Percentiles rank a stretch among this genome's conserved stretches.
Conservation (phyloP, 441 rosid species). For the Melastoma candidum region DNA sequence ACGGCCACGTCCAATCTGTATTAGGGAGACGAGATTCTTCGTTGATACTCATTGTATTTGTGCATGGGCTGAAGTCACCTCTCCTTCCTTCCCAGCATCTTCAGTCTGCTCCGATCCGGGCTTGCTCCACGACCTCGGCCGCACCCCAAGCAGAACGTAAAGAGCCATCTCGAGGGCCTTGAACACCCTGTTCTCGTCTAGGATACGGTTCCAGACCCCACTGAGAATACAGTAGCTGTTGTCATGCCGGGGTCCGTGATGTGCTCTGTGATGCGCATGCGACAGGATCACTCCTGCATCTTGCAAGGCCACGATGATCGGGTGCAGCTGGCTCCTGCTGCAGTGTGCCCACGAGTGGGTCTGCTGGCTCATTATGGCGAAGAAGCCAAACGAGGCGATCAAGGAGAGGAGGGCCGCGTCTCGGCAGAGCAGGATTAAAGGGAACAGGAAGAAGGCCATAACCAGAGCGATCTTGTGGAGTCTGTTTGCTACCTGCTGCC, state of each 20-base stretch:
- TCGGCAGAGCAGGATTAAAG: constrained; percentile 14
- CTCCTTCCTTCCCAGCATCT: constrained; percentile 22
- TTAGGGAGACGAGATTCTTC: too few species aligned
- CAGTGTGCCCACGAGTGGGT: constrained; percentile 93
- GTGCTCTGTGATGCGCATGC: constrained; percentile 48
- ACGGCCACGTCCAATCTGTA: too few species aligned
- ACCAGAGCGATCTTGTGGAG: constrained; percentile 10
- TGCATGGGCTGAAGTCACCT: too few species aligned
- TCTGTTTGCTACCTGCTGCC: constrained; percentile 75
- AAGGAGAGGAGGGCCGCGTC: constrained; percentile 45
- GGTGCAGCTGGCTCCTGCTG: constrained; percentile 74
- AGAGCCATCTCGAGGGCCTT: constrained; percentile 68
- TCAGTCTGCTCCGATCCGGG: constrained; percentile 57
- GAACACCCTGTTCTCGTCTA: constrained; percentile 53
- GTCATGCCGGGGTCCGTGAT: constrained; percentile 74
- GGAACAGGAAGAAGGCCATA: constrained; percentile 6
- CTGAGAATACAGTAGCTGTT: constrained; percentile 85
- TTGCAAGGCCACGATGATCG: constrained; percentile 52
- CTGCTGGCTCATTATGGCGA: constrained; percentile 89
- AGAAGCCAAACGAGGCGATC: constrained; percentile 44
- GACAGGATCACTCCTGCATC: constrained; percentile 67
- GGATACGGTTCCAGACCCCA: constrained; percentile 62
- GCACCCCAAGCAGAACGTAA: constrained; percentile 44
- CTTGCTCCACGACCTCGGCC: constrained; percentile 81
- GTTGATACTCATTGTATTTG: too few species aligned